These are phyloP conservation scores for Trypethelium eluteriae DNA, from an alignment of 495 filamentous ascomycete species.

Conservation along the genomic window DNA sequence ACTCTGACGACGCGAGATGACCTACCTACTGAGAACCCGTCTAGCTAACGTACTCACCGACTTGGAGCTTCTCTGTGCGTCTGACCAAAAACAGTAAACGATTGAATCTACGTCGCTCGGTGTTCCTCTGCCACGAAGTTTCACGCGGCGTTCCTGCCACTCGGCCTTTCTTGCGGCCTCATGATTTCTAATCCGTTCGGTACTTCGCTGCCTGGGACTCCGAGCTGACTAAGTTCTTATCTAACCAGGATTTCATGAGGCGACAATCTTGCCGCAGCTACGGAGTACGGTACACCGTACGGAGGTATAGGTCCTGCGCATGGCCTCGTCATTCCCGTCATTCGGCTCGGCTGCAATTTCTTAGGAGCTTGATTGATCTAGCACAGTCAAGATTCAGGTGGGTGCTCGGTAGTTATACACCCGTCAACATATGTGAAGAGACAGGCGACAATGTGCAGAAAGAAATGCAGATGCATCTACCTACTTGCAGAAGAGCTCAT, in stretches of 20 bases:
- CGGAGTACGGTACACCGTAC: background rate
- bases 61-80: too few species aligned
- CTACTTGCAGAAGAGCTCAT: background rate
- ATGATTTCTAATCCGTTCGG: slow-evolving; percentile 7
- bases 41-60: too few species aligned
- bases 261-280: background rate
- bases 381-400: background rate
- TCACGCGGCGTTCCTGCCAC: background rate
- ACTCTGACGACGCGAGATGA: too few species aligned
- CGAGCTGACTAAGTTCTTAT: background rate
- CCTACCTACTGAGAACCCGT: too few species aligned
- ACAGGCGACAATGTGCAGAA: background rate
- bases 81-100: too few species aligned
- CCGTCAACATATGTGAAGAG: background rate
- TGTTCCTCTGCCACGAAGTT: background rate
- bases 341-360: background rate
- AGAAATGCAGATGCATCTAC: background rate
- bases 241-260: background rate
- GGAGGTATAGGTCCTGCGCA: too few species aligned
- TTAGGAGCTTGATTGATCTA: background rate
- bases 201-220: background rate
- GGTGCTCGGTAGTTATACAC: background rate
- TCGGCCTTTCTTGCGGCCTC: background rate
- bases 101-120: background rate
- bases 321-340: too few species aligned